Evolutionary conservation across 352 stramenopile species (phyloP), one percentile per base, ranked within the genome.

Genomic region (Globisporangium emineosum): DNA sequence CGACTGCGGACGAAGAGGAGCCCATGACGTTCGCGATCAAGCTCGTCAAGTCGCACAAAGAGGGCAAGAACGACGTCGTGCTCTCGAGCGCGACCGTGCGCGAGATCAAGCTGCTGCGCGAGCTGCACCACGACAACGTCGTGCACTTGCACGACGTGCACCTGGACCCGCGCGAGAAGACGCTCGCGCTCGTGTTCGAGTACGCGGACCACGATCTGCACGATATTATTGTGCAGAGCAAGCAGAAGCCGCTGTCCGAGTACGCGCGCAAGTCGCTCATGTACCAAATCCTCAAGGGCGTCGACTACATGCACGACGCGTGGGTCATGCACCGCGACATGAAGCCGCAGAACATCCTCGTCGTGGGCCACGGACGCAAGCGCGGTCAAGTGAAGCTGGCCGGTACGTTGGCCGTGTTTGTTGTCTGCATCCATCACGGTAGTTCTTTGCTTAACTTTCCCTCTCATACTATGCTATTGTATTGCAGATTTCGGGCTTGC

Each of bases 321-420:
- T 97, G 91, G 88, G 89, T 98, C 63, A 95, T 98, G 76, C 93
- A 98, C 65, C 88, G 93, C 45, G 92, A 98, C 64, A 90, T 98
- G 72, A 98, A 98, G 73, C 87, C 94, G 49, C 89, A 96, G 54
- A 98, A 98, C 65, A 94, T 98, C 50, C 75, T 98, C 17, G 91
- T 98, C 37, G 90, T 95, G 8, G 86, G 85, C 23, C 86, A 97
- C 64, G 83, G 86, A 25, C 83, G 84, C 51, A 91, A 91, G 60
- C 70, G 86, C 17, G 86, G 84, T 8, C 85, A 94, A 71, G 81
- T 96, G n/a, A 96, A 96, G 59, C 66, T 94, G 3, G 84, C 73
- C 42, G 78, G 78, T 84, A 29, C 9, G 62, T 66, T 27, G 5
- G 35, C 60, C 13, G 6, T 25, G 30, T 51, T 21, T 19, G 23